These are phyloP conservation scores for Pichia scutulata DNA, from an alignment of 805 yeast genomes.

Conservation along the genomic window DNA sequence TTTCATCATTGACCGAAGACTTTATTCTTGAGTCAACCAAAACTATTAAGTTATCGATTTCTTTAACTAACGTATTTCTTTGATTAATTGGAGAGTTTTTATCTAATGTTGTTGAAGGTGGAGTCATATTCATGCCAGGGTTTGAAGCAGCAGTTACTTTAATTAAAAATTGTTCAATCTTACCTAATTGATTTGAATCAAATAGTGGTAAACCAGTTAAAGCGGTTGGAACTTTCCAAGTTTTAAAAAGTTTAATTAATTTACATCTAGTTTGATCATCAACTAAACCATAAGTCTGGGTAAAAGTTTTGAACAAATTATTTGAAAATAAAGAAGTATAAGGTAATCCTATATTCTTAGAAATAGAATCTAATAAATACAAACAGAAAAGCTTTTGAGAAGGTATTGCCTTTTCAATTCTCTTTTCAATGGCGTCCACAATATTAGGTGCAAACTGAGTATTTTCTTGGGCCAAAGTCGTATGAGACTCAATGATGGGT, in stretches of 20 bases:
- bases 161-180: constrained; percentile 66
- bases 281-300: constrained; percentile 70
- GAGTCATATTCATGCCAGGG: constrained; percentile 3
- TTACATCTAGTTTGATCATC: constrained; percentile 68
- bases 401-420: constrained; percentile 75
- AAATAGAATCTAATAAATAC: constrained; percentile 82
- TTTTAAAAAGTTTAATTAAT: constrained; percentile 68
- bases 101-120: constrained; percentile 4
- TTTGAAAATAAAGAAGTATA: constrained; percentile 73
- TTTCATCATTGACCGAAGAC: constrained; percentile 30
- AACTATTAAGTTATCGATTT: constrained; percentile 33
- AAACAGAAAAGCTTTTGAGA: constrained; percentile 76
- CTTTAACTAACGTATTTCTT: constrained; percentile 20
- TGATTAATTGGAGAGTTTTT: not conserved
- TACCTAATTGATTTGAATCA: constrained; percentile 57
- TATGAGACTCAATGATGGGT: constrained; percentile 80
- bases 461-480: constrained; percentile 82
- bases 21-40: constrained; percentile 35
- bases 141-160: constrained; percentile 41
- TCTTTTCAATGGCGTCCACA: constrained; percentile 61
- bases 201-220: constrained; percentile 65
- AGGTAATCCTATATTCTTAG: constrained; percentile 86
- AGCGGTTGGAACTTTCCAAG: constrained; percentile 73
- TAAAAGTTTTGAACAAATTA: constrained; percentile 61
- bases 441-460: constrained; percentile 69